Conservation (phyloP, 2,329 filamentous ascomycete genomes). For the Trichoderma endophyticum region DNA sequence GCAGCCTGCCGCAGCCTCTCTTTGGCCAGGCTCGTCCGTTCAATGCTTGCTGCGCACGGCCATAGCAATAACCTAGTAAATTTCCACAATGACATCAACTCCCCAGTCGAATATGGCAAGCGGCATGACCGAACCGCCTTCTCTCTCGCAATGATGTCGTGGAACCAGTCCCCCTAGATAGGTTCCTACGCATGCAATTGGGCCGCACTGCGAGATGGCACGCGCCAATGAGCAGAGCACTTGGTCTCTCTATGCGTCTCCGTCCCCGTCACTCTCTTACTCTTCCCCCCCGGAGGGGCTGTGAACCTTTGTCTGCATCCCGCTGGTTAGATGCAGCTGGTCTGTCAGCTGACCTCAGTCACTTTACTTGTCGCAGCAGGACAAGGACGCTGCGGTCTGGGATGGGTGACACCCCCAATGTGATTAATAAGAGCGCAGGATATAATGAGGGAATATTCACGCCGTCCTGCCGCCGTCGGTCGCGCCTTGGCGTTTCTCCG, state of each 20-base stretch:
- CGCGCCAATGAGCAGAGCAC: not conserved
- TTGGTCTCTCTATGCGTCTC: not conserved
- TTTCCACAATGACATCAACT: conserved; percentile 21
- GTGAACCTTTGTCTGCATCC: not conserved
- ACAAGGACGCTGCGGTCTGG: not conserved
- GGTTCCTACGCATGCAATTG: conserved; percentile 3
- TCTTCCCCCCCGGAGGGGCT: not conserved
- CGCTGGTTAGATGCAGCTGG: conserved; percentile 7
- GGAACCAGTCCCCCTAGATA: conserved; percentile 11
- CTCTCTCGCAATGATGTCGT: conserved; percentile 8
- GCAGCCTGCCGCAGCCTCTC: conserved; percentile 1
- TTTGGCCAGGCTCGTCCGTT: conserved; percentile 4
- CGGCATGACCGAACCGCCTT: conserved; percentile 17
- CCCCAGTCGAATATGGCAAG: not conserved
- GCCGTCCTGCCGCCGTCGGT: not conserved
- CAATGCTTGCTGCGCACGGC: conserved; percentile 5
- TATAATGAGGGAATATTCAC: conserved; percentile 7
- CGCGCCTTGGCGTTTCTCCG: not conserved
- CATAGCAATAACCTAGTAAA: not conserved
- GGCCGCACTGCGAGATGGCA: not conserved
- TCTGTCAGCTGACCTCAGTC: conserved; percentile 17
- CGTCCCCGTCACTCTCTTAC: not conserved
- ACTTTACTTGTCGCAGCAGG: not conserved
- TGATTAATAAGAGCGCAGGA: not conserved
- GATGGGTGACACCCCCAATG: conserved; percentile 6